Base-by-base conservation (phyloP, 1,284 basidiomycete species). In the Omphalotus olearius region DNA sequence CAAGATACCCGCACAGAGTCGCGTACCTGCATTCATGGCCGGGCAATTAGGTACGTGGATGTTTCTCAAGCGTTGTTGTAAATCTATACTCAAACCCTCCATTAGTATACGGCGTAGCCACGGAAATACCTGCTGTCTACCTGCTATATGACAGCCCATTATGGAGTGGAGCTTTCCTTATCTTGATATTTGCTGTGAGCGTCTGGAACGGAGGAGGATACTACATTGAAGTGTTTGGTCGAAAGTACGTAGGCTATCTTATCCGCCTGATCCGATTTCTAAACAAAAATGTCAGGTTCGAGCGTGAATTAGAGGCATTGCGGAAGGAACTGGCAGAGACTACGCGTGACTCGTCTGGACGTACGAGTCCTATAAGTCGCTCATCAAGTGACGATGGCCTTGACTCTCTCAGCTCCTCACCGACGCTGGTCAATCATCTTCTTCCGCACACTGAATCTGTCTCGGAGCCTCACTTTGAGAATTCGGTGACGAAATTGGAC, bases 151-250 rank as follows among this genome's bases (percentile, higher is more conserved):
- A 88, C 61, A 91, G 81, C 61, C 66, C 85, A 1, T 72, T 75
- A 44, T 91, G 86, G 76, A 91, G 88, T 56, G 83, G 80, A 13
- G 66, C 79, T 1, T 95, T 93, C 71, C 71, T 97, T 18, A 71
- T 93, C 38, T 57, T 80, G 53, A 87, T 95, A 43, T 91, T 96
- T 62, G 72, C 78, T 28, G 89, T 92, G 40, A 87, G 85, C 56
- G 88, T 88, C 1, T 92, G 91, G 90, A 92, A 92, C 60, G 90
- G 82, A 47, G 91, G 79, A 55, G 88, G 82, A 7, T 92, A 83
- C 74, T 96, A 96, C 66, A 93, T 97, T 55, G 94, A 98, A 66
- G 93, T 96, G 28, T 96, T 95, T 65, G 93, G 93, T 35, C 82
- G 93, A 69, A 95, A 95, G 91, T 93, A 57, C 58, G 88, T 79